Evolutionary conservation across 306 rosid species (phyloP).

Genomic region (Carpinus viminea): DNA sequence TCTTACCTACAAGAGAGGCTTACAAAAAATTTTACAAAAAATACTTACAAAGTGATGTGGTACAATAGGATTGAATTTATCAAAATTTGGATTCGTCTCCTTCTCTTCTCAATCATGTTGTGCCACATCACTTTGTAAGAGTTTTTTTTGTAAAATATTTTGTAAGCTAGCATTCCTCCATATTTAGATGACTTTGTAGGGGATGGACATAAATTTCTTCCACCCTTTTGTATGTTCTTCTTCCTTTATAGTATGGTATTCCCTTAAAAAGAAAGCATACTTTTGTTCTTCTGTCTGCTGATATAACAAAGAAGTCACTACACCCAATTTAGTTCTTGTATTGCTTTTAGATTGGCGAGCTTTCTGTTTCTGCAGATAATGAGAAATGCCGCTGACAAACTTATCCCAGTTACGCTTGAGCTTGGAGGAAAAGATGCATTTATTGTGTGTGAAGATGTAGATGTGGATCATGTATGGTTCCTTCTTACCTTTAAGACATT

Average conservation of each 20-base stretch:
- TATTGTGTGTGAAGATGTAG: conserved; percentile 89
- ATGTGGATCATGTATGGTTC: conserved; percentile 79
- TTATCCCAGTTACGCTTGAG: conserved; percentile 90
- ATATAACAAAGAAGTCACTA: conserved; percentile 18
- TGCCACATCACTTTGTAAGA: too few relatives aligned
- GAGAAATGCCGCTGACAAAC: conserved; percentile 84
- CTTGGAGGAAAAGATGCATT: conserved; percentile 99
- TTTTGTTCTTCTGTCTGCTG: not conserved
- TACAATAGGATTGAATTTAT: too few relatives aligned
- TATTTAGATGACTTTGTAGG: not conserved
- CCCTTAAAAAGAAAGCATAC: not conserved
- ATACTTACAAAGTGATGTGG: too few relatives aligned
- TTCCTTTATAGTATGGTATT: conserved; percentile 17
- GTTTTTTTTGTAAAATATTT: too few relatives aligned
- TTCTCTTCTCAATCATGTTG: too few relatives aligned
- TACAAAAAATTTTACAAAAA: too few relatives aligned
- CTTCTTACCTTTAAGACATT: conserved; percentile 22
- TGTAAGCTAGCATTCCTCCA: too few relatives aligned
- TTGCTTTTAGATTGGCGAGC: conserved; percentile 12
- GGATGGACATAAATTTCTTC: not conserved
- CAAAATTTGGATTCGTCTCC: too few relatives aligned
- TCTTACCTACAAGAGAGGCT: not conserved
- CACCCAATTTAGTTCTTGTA: conserved; percentile 18
- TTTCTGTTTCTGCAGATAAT: conserved; percentile 68
- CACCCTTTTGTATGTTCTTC: not conserved